These are phyloP conservation scores for Cystofilobasidium capitatum DNA, from an alignment of 768 basidiomycete species.

Conservation along the genomic window DNA sequence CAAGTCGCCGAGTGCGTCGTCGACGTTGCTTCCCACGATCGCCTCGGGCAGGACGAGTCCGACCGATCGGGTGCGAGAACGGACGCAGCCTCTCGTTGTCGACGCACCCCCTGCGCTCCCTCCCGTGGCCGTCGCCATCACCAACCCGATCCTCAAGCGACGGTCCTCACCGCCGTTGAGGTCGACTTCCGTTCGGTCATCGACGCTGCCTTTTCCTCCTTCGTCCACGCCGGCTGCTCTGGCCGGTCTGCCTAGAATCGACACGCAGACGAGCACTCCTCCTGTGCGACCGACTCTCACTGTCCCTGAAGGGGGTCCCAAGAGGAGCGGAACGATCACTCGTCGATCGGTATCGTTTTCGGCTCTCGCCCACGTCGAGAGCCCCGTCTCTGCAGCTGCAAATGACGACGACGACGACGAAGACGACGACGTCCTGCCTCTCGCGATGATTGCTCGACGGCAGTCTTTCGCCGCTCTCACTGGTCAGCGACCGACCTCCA, in stretches of 20 bases:
- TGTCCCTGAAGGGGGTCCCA: not conserved
- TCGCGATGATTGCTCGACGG: slow-evolving; percentile 6
- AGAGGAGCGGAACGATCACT: not conserved
- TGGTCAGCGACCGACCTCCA: not conserved
- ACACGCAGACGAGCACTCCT: not conserved
- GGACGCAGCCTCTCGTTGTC: not conserved
- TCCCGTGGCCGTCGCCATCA: not conserved
- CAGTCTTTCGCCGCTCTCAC: not conserved
- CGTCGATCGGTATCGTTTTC: not conserved
- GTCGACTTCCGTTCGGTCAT: too few relatives aligned
- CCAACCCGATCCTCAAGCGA: too few relatives aligned
- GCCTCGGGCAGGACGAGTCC: slow-evolving; percentile 12
- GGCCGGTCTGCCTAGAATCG: too few relatives aligned
- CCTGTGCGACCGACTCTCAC: not conserved
- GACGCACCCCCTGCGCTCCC: not conserved
- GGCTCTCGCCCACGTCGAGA: not conserved
- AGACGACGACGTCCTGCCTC: slow-evolving; percentile 14
- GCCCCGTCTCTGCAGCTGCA: not conserved
- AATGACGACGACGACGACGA: slow-evolving; percentile 10
- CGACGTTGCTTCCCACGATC: not conserved
- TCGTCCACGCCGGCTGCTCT: too few relatives aligned
- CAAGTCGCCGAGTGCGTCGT: slow-evolving; percentile 1
- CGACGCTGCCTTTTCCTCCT: too few relatives aligned
- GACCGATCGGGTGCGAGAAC: slow-evolving; percentile 2
- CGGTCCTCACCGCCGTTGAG: too few relatives aligned